phyloP scores from a whole-genome alignment of 2,329 filamentous ascomycete genomes.

The Hypoxylon sp. region DNA sequence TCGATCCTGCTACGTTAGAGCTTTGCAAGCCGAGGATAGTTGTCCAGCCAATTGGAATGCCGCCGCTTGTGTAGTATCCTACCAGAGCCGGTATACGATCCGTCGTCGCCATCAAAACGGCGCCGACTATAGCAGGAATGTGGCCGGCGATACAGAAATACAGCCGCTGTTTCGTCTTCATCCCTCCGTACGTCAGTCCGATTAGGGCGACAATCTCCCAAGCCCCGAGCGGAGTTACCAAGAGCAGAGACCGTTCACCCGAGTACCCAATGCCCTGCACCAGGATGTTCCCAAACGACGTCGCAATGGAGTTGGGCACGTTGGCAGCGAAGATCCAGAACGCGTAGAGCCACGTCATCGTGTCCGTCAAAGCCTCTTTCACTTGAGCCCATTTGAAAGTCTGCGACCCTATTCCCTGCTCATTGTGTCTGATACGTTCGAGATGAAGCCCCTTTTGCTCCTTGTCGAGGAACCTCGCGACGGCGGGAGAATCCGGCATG shows the following conservation, averaged over 20 bases:
- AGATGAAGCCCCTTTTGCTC: slow-evolving; percentile 51
- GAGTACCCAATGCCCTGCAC: slow-evolving; percentile 55
- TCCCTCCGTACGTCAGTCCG: slow-evolving; percentile 54
- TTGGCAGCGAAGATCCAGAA: slow-evolving; percentile 56
- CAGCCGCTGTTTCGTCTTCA: slow-evolving; percentile 53
- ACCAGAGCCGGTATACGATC: slow-evolving; percentile 53
- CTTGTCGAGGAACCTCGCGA: slow-evolving; percentile 50
- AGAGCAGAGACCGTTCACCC: slow-evolving; percentile 50
- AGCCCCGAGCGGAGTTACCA: slow-evolving; percentile 55
- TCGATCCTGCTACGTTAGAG: slow-evolving; percentile 54
- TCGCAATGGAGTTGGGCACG: slow-evolving; percentile 54
- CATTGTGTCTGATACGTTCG: slow-evolving; percentile 54
- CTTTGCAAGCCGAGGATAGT: slow-evolving; percentile 55
- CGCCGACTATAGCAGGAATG: slow-evolving; percentile 54
- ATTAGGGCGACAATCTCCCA: slow-evolving; percentile 55
- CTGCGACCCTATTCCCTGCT: slow-evolving; percentile 52
- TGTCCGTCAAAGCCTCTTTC: slow-evolving; percentile 52
- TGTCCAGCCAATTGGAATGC: slow-evolving; percentile 56
- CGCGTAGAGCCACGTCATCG: slow-evolving; percentile 53
- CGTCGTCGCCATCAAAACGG: slow-evolving; percentile 56
- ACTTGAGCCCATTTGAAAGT: slow-evolving; percentile 54
- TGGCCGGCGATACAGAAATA: slow-evolving; percentile 54
- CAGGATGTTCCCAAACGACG: slow-evolving; percentile 55
- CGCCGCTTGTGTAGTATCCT: slow-evolving; percentile 55
- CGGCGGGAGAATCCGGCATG: slow-evolving; percentile 53